Base-by-base conservation (phyloP, 1,139 yeast genomes). In the Wickerhamiella pararugosa region DNA sequence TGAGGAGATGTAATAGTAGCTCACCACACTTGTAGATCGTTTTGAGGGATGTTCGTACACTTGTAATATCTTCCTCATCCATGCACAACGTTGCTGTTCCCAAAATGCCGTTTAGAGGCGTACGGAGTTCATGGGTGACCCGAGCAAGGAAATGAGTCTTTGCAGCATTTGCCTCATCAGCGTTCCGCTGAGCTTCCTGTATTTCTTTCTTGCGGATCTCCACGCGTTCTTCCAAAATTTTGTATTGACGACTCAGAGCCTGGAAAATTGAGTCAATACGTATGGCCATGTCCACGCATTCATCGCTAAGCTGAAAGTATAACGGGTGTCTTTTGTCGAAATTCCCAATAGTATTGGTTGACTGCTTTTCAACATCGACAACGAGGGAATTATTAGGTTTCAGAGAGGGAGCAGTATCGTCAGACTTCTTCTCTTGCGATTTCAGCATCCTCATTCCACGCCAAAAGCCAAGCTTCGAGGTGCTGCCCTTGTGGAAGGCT, bases 1-100 rank as follows among this genome's bases (percentile, higher is more conserved):
- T 87, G 52, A 90, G 70, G 45, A 90, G 79, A 62, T 86, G 95
- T 49, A 87, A 62, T 45, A 90, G 65, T 41, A 90, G 65, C 60
- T 90, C 96, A 30, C 98, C 97, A 11, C 94, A 80, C 54, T 94
- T 71, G 59, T 81, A 84, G 46, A 87, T 86, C 43, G 87, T 70
- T 50, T 79, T 80, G 49, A 87, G 64, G 31, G 77, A 71, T 39
- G 79, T 79, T 51, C 80, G 78, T 25, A 83, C 76, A 50, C 78
- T 75, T 3, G 67, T 59, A 7, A 70, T 68, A 52, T 84, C 90
- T 51, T 83, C 92, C 58, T 86, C 95, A 15, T 83, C 92, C 77
- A 86, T 73, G 5, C 96, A 92, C 46, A 90, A 81, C 1, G 94
- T 81, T 0, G 97, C 84, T 90, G 90, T 84, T 45, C 97, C 97